Conservation (phyloP, 495 filamentous ascomycete species). For the Aspergillus saccharolyticus region DNA sequence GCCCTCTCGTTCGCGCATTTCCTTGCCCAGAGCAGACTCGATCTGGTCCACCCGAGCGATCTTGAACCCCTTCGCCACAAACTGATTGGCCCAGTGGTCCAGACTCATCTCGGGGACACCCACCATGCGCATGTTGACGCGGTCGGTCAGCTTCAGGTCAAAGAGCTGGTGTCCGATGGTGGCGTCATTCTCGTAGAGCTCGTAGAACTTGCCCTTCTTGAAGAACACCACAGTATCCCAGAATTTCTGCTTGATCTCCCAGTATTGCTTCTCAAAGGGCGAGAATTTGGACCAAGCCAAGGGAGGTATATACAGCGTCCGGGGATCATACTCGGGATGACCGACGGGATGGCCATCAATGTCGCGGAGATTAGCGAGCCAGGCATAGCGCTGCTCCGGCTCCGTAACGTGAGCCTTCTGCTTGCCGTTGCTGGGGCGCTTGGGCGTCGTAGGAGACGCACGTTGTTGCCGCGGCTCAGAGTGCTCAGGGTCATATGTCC, state of each 20-base stretch:
- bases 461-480: slow-evolving; percentile 55
- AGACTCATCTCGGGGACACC: slow-evolving; percentile 88
- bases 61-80: slow-evolving; percentile 91
- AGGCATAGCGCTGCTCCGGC: slow-evolving; percentile 77
- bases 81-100: slow-evolving; percentile 89
- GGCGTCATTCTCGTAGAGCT: slow-evolving; percentile 97
- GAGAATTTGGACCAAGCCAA: slow-evolving; percentile 73
- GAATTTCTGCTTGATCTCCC: slow-evolving; percentile 98
- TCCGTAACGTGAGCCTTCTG: slow-evolving; percentile 72
- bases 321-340: slow-evolving; percentile 91
- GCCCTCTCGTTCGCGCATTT: slow-evolving; percentile 87
- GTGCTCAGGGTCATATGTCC: slow-evolving; percentile 81
- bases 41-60: slow-evolving; percentile 95
- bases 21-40: slow-evolving; percentile 91
- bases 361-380: slow-evolving; percentile 82
- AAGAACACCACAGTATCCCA: slow-evolving; percentile 99
- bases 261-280: slow-evolving; percentile 96
- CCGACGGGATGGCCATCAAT: slow-evolving; percentile 71
- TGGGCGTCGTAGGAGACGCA: slow-evolving; percentile 28
- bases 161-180: slow-evolving; percentile 96
- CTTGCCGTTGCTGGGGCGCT: slow-evolving; percentile 54
- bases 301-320: slow-evolving; percentile 82
- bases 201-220: slow-evolving; percentile 99
- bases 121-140: slow-evolving; percentile 99
- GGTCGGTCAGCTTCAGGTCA: slow-evolving; percentile 94